A percentile compares a stretch with the other conserved stretches of the same genome.
Evolutionary conservation across 2,329 filamentous ascomycete species (phyloP).

Genomic region (Exophiala alcalophila): DNA sequence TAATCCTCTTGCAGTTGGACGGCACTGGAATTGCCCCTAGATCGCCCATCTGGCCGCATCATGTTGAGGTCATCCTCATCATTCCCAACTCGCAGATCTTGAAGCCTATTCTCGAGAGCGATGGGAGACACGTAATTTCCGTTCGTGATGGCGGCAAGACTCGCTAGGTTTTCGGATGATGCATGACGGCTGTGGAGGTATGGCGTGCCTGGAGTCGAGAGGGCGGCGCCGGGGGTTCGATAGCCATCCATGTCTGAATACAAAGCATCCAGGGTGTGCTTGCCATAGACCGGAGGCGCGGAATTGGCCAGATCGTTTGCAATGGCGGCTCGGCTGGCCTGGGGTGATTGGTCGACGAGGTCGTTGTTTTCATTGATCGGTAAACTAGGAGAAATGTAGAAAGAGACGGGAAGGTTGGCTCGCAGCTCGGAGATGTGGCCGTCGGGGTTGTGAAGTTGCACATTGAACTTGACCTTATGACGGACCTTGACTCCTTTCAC

Average conservation of each 20-base stretch:
- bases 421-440: constrained; percentile 82
- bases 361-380: constrained; percentile 84
- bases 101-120: constrained; percentile 68
- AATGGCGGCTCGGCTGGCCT: constrained; percentile 48
- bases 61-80: constrained; percentile 11
- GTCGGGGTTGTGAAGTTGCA: constrained; percentile 90
- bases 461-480: constrained; percentile 87
- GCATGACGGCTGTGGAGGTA: constrained; percentile 67
- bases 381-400: constrained; percentile 94
- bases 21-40: constrained; percentile 19
- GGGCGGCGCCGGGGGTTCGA: constrained; percentile 64
- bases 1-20: constrained; percentile 17
- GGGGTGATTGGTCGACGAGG: constrained; percentile 61
- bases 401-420: constrained; percentile 82
- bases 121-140: constrained; percentile 59
- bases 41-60: constrained; percentile 5
- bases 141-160: constrained; percentile 51
- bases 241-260: constrained; percentile 91
- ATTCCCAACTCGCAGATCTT: constrained; percentile 47
- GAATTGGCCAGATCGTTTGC: constrained; percentile 59
- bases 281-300: constrained; percentile 88
- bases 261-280: constrained; percentile 83
- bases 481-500: constrained; percentile 84
- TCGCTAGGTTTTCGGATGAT: constrained; percentile 76
- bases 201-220: constrained; percentile 75